phyloP scores from a whole-genome alignment of 495 filamentous ascomycete genomes.

The Pyrenula aspistea region DNA sequence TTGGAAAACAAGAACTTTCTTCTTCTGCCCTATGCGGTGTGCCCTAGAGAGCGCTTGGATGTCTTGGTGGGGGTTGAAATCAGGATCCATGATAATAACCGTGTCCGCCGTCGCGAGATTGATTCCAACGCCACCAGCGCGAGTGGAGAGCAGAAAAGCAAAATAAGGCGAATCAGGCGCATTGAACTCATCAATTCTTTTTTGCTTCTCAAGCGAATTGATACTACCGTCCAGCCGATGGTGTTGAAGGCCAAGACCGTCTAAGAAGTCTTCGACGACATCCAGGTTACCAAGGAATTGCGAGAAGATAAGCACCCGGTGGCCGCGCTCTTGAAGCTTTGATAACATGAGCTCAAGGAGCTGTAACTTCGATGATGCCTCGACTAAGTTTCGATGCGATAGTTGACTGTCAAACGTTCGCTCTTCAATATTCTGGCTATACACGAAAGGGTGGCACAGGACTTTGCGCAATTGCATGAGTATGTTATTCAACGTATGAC shows the following conservation, averaged over 20 bases:
- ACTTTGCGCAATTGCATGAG: slow-evolving; percentile 92
- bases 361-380: slow-evolving; percentile 83
- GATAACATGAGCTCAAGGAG: slow-evolving; percentile 83
- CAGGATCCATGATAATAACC: slow-evolving; percentile 94
- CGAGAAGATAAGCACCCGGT: slow-evolving; percentile 90
- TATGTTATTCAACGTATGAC: slow-evolving; percentile 78
- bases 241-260: slow-evolving; percentile 53
- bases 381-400: slow-evolving; percentile 68
- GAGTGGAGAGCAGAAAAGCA: slow-evolving; percentile 83
- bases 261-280: slow-evolving; percentile 83
- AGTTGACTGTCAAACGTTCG: slow-evolving; percentile 34
- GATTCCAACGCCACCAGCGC: slow-evolving; percentile 92
- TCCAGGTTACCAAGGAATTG: slow-evolving; percentile 86
- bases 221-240: slow-evolving; percentile 80
- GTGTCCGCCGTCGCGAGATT: slow-evolving; percentile 96
- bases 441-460: slow-evolving; percentile 91
- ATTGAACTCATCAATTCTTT: slow-evolving; percentile 88
- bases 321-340: slow-evolving; percentile 75
- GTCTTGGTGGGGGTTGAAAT: slow-evolving; percentile 98
- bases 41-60: slow-evolving; percentile 90
- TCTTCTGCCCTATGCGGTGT: slow-evolving; percentile 90
- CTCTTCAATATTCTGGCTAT: slow-evolving; percentile 82
- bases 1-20: slow-evolving; percentile 91
- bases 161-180: slow-evolving; percentile 71
- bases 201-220: slow-evolving; percentile 74